phyloP scores from a whole-genome alignment of 2,329 filamentous ascomycete species.

The Colletotrichum brevisporum region DNA sequence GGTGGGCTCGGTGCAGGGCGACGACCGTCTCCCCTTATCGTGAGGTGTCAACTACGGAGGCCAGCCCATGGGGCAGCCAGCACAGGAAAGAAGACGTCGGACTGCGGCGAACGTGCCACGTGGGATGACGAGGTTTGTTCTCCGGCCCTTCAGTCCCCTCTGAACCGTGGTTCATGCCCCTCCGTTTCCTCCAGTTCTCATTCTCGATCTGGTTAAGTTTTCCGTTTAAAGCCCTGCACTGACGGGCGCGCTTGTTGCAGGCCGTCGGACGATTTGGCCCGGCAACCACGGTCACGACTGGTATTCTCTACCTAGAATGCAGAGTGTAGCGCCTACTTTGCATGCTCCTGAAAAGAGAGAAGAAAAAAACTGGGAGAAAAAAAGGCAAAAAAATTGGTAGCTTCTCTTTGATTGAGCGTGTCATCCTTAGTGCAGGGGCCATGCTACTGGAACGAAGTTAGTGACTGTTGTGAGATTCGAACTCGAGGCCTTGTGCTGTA shows the following conservation, averaged over 20 bases:
- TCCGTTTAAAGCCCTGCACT: not conserved
- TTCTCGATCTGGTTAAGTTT: conserved; percentile 5
- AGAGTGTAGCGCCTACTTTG: no score
- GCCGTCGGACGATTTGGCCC: no score
- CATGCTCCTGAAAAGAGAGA: no score
- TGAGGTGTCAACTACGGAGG: not conserved
- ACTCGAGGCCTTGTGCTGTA: not conserved
- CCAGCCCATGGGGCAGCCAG: not conserved
- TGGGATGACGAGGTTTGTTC: conserved; percentile 19
- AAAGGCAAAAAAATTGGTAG: not conserved
- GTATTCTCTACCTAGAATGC: no score
- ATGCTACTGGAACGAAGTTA: conserved; percentile 48
- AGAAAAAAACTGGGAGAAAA: conserved; percentile 2
- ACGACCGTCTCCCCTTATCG: conserved; percentile 19
- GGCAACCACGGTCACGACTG: no score
- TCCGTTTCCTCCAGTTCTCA: not conserved
- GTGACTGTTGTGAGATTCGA: not conserved
- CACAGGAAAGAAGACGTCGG: conserved; percentile 12
- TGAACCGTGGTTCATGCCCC: no score
- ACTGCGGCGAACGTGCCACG: conserved; percentile 29
- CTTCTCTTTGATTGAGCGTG: not conserved
- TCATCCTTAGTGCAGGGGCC: conserved; percentile 32
- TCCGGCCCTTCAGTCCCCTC: not conserved
- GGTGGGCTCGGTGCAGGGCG: not conserved
- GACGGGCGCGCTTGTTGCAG: not conserved